phyloP scores from a whole-genome alignment of 257 asterid species.

The Anisodus acutangulus region DNA sequence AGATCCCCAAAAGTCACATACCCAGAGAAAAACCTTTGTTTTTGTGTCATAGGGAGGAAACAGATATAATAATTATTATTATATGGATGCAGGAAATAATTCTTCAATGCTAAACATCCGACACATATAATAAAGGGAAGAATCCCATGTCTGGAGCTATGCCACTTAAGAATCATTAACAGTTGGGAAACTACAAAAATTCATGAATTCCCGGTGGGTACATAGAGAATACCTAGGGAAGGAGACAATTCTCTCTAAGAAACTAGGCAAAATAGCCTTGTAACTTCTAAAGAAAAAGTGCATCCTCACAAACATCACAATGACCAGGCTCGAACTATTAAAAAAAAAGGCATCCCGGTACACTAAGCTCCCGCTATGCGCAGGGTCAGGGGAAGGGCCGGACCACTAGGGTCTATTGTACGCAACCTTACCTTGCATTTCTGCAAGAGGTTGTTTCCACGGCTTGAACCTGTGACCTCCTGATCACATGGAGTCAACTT shows the following conservation, averaged over 20 bases:
- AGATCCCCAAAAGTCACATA: neutral
- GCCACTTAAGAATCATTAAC: neutral
- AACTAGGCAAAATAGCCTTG: neutral
- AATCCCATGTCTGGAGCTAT: neutral
- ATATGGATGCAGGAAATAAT: neutral
- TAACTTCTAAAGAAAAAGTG: neutral
- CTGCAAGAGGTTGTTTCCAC: too few relatives aligned
- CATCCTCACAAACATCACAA: neutral
- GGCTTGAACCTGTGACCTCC: too few relatives aligned
- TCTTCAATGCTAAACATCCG: neutral
- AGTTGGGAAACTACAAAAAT: neutral
- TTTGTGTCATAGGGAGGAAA: neutral
- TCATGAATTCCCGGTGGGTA: neutral
- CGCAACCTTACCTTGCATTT: too few relatives aligned
- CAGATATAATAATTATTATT: neutral
- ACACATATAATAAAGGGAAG: constrained; percentile 13
- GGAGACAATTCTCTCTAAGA: neutral
- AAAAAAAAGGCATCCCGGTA: too few relatives aligned
- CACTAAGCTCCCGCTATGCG: too few relatives aligned
- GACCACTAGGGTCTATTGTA: too few relatives aligned
- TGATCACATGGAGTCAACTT: too few relatives aligned
- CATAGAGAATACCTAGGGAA: neutral
- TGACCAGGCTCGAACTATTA: neutral
- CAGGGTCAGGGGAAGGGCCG: too few relatives aligned
- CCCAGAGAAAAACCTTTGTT: neutral